Evolutionary conservation across 345 rosid species (phyloP).

Genomic region (Geranium brycei): DNA sequence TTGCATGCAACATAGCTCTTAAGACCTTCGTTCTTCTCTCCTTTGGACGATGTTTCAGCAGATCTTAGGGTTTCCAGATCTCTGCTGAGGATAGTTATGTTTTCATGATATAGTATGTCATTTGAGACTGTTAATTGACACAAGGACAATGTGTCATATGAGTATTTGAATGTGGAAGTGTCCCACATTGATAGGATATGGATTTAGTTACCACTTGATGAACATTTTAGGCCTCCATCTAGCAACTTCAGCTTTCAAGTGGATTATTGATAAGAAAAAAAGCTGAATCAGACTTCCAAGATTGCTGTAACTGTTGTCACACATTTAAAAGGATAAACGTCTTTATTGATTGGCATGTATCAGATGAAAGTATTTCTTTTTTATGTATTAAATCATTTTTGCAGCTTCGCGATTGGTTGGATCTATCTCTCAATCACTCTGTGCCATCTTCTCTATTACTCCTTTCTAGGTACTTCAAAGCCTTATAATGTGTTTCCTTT

Average conservation of each 20-base stretch:
- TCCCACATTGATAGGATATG: no score
- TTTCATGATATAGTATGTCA: not conserved
- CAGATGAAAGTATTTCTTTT: slow-evolving; percentile 3
- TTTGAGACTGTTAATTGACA: not conserved
- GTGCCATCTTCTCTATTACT: slow-evolving; percentile 81
- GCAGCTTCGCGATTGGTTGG: slow-evolving; percentile 84
- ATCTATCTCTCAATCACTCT: slow-evolving; percentile 74
- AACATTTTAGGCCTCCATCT: no score
- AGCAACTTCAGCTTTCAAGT: no score
- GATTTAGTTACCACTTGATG: no score
- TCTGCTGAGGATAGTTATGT: not conserved
- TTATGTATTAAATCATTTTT: slow-evolving; percentile 9
- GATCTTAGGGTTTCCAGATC: not conserved
- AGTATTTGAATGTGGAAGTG: not conserved
- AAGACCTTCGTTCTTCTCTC: not conserved
- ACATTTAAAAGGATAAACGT: not conserved
- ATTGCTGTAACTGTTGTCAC: no score
- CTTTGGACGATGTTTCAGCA: not conserved
- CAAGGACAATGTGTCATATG: not conserved
- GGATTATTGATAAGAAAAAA: no score
- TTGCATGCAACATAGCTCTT: not conserved
- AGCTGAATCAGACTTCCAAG: not conserved
- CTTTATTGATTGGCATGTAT: not conserved
- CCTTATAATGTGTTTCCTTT: no score
- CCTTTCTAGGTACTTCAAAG: slow-evolving; percentile 45